Percentiles rank a stretch among this genome's conserved stretches.
phyloP scores from a whole-genome alignment of 2,329 filamentous ascomycete species.

The Alternaria conjuncta region DNA sequence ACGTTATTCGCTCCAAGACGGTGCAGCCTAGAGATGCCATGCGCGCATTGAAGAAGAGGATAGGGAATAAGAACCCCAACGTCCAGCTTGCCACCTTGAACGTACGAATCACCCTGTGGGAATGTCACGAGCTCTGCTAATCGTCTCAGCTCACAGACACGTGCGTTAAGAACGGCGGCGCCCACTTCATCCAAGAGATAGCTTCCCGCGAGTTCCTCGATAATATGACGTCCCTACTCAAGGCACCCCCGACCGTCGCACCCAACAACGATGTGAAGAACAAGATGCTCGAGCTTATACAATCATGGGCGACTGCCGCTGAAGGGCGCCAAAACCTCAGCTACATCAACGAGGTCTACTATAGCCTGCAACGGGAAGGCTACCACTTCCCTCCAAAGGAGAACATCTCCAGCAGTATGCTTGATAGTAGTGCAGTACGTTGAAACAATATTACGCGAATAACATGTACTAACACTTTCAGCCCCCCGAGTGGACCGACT shows the following conservation, averaged over 20 bases:
- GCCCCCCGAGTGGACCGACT: conserved; percentile 97
- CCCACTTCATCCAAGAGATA: conserved; percentile 93
- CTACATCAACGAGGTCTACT: conserved; percentile 91
- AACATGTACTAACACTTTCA: conserved; percentile 47
- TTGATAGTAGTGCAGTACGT: conserved; percentile 92
- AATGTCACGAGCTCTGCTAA: conserved; percentile 14
- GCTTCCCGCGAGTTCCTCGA: conserved; percentile 98
- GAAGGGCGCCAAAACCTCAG: conserved; percentile 81
- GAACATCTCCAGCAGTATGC: conserved; percentile 93
- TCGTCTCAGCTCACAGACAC: conserved; percentile 82
- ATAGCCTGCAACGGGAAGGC: conserved; percentile 79
- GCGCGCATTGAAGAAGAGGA: conserved; percentile 90
- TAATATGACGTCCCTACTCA: conserved; percentile 88
- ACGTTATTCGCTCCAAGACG: conserved; percentile 95
- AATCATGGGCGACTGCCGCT: conserved; percentile 89
- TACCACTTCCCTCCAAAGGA: conserved; percentile 87
- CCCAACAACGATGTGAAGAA: conserved; percentile 84
- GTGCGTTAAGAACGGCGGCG: conserved; percentile 96
- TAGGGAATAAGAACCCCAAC: conserved; percentile 98
- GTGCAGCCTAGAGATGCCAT: conserved; percentile 98
- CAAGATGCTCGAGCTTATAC: conserved; percentile 92
- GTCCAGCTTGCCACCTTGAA: conserved; percentile 94
- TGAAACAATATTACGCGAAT: too few species aligned
- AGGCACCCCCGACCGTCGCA: conserved; percentile 74
- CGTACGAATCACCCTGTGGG: conserved; percentile 57